These are phyloP conservation scores for Aspergillus ellipticus DNA, from an alignment of 495 filamentous ascomycete genomes.

Conservation along the genomic window DNA sequence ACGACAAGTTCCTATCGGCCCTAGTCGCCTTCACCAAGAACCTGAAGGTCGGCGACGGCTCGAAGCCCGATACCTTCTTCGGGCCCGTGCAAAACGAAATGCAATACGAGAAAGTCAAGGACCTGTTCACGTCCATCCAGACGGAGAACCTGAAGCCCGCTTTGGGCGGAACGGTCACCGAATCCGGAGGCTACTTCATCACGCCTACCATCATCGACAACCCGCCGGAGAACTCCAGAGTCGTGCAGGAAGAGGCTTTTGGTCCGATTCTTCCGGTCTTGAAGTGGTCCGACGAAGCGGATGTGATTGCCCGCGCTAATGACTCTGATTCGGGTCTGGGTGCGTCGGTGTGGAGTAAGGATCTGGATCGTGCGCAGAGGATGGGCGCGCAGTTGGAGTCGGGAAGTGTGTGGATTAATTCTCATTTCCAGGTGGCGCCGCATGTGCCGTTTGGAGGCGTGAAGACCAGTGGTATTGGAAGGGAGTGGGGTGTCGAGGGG, in stretches of 20 bases:
- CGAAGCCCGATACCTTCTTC: conserved; percentile 39
- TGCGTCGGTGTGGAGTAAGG: conserved; percentile 53
- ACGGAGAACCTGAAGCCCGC: conserved; percentile 43
- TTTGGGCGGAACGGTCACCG: conserved; percentile 27
- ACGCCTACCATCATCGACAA: conserved; percentile 57
- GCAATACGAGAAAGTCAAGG: conserved; percentile 55
- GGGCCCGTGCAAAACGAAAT: conserved; percentile 59
- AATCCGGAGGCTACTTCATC: conserved; percentile 50
- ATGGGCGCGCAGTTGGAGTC: conserved; percentile 51
- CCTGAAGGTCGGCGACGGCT: conserved; percentile 46
- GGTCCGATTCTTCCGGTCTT: conserved; percentile 55
- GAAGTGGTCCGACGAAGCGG: conserved; percentile 54
- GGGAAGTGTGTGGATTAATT: conserved; percentile 58
- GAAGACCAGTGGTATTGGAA: conserved; percentile 64
- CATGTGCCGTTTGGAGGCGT: conserved; percentile 58
- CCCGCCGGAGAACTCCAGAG: conserved; percentile 48
- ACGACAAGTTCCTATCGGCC: conserved; percentile 54
- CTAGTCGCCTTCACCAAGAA: conserved; percentile 53
- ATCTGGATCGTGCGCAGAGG: conserved; percentile 44
- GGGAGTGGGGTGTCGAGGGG: conserved; percentile 58
- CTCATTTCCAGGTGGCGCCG: conserved; percentile 43
- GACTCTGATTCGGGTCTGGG: conserved; percentile 53
- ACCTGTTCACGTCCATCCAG: conserved; percentile 44
- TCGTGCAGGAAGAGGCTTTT: conserved; percentile 48
- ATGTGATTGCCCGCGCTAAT: conserved; percentile 56